Conservation (phyloP, 208 protist species). For the Leishmania arabica region DNA sequence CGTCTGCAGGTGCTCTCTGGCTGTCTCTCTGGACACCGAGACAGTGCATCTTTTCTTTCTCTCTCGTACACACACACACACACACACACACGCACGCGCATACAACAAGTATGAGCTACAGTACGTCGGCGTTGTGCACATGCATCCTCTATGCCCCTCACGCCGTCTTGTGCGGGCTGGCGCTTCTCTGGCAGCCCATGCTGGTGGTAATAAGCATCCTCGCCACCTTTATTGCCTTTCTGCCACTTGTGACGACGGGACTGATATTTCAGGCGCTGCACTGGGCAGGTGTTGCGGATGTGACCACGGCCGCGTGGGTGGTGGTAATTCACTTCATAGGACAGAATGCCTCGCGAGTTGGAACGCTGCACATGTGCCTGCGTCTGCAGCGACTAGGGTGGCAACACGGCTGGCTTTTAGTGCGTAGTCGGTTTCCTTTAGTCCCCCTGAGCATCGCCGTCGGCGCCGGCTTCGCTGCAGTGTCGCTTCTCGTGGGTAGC, state of each 20-base stretch:
- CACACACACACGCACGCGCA: too few relatives aligned
- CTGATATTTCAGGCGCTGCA: constrained; percentile 8
- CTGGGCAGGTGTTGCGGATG: background rate
- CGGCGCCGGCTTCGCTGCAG: constrained; percentile 51
- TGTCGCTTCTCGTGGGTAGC: constrained; percentile 39
- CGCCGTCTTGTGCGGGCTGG: constrained; percentile 6
- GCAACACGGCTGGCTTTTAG: constrained; percentile 35
- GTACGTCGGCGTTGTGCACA: constrained; percentile 13
- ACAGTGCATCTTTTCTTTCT: background rate
- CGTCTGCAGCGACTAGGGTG: constrained; percentile 34
- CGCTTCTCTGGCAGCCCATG: constrained; percentile 22
- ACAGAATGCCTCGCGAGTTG: constrained; percentile 26
- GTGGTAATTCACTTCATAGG: constrained; percentile 32
- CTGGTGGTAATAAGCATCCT: constrained; percentile 21
- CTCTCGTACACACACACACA: background rate
- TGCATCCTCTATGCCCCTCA: constrained; percentile 30
- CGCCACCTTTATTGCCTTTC: constrained; percentile 14
- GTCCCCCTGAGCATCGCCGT: constrained; percentile 45
- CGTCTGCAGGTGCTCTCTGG: background rate
- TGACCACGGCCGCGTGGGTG: constrained; percentile 10
- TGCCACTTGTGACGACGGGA: constrained; percentile 16
- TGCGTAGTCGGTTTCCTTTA: constrained; percentile 44
- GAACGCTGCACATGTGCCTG: constrained; percentile 32
- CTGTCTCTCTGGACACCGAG: background rate
- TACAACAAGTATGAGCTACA: background rate